Conservation (phyloP, 345 rosid genomes). For the Odontarrhena argentea region DNA sequence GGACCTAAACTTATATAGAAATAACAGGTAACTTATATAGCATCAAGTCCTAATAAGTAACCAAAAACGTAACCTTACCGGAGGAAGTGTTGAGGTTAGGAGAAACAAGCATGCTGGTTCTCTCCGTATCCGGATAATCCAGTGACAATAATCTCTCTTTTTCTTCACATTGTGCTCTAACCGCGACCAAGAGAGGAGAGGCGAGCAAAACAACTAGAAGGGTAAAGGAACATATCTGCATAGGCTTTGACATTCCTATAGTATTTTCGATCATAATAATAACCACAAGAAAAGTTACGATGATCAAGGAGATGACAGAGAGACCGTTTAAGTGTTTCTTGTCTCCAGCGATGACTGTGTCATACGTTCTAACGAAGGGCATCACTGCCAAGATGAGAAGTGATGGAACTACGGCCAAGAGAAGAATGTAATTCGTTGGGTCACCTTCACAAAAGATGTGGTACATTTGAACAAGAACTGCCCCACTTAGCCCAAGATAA, state of each 20-base stretch:
- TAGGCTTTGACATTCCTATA: constrained; percentile 48
- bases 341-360: constrained; percentile 51
- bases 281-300: constrained; percentile 69
- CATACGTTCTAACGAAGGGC: constrained; percentile 62
- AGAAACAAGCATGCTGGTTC: constrained; percentile 23
- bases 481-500: constrained; percentile 88
- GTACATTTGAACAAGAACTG: constrained; percentile 73
- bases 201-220: constrained; percentile 58
- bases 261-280: constrained; percentile 57
- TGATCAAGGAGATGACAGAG: constrained; percentile 60
- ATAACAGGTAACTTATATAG: too few species aligned
- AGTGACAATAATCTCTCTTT: constrained; percentile 31
- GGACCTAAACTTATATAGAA: background rate
- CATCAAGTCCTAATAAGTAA: too few species aligned
- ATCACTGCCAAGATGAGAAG: constrained; percentile 55
- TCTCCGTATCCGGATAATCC: constrained; percentile 32
- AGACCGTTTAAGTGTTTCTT: constrained; percentile 73
- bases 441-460: constrained; percentile 53
- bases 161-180: constrained; percentile 60
- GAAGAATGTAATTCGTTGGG: constrained; percentile 63
- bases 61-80: constrained; percentile 17
- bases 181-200: constrained; percentile 63
- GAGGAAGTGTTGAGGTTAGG: constrained; percentile 27
- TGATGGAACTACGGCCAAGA: constrained; percentile 71
- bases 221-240: constrained; percentile 46